Evolutionary conservation across 768 basidiomycete species (phyloP).

Genomic region (Boletus patriciae): DNA sequence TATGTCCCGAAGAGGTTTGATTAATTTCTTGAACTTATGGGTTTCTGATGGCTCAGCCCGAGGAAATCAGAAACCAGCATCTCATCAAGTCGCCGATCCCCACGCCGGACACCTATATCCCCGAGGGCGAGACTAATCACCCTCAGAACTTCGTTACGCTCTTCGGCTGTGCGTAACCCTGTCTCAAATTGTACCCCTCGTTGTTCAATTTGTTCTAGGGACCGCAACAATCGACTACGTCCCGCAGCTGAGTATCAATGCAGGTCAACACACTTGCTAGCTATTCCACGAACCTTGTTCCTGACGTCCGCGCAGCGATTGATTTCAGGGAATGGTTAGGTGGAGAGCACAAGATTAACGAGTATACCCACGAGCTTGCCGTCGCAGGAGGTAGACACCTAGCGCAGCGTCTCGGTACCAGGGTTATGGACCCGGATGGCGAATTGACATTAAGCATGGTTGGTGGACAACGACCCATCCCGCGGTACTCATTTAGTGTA

Average conservation of each 20-base stretch:
- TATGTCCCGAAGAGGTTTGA: slow-evolving; percentile 68
- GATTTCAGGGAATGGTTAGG: slow-evolving; percentile 74
- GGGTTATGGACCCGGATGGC: slow-evolving; percentile 57
- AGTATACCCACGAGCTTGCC: slow-evolving; percentile 70
- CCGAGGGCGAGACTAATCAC: slow-evolving; percentile 41
- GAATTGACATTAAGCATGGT: slow-evolving; percentile 76
- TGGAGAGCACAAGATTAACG: slow-evolving; percentile 69
- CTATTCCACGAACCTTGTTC: background rate
- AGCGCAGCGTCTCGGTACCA: slow-evolving; percentile 60
- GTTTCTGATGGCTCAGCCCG: background rate
- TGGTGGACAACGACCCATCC: background rate
- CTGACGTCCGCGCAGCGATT: slow-evolving; percentile 47
- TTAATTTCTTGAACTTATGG: background rate
- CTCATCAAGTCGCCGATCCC: slow-evolving; percentile 60
- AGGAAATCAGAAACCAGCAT: slow-evolving; percentile 55
- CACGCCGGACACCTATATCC: slow-evolving; percentile 52
- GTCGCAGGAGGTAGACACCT: slow-evolving; percentile 61
- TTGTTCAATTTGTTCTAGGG: slow-evolving; percentile 42
- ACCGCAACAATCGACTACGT: slow-evolving; percentile 61
- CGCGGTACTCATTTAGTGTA: background rate
- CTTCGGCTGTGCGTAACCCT: slow-evolving; percentile 40
- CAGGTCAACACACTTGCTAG: slow-evolving; percentile 39
- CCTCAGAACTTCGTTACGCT: slow-evolving; percentile 47
- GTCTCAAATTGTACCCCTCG: background rate
- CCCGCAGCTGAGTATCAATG: slow-evolving; percentile 51